These are phyloP conservation scores for Trichoderma lentiforme DNA, from an alignment of 2,329 filamentous ascomycete genomes.

Conservation along the genomic window DNA sequence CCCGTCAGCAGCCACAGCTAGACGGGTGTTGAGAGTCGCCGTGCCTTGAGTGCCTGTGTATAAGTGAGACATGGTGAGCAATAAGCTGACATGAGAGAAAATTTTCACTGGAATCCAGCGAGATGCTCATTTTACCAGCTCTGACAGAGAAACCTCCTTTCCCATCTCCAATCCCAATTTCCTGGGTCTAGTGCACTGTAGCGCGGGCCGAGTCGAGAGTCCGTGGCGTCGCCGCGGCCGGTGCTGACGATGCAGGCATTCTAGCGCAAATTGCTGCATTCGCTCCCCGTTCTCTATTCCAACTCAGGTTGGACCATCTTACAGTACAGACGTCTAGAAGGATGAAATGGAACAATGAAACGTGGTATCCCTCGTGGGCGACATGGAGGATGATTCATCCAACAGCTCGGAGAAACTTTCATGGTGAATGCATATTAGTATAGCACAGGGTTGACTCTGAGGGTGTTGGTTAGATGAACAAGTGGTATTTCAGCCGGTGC, in stretches of 20 bases:
- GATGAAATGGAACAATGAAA: constrained; percentile 3
- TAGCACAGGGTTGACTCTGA: neutral
- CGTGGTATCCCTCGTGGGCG: constrained; percentile 4
- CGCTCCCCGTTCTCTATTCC: neutral
- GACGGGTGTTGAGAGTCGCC: neutral
- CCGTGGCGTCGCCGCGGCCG: neutral
- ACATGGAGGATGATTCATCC: neutral
- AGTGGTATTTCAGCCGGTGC: neutral
- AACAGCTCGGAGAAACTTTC: neutral
- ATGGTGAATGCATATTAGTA: neutral
- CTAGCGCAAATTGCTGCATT: constrained; percentile 1
- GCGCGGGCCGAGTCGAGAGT: constrained; percentile 9
- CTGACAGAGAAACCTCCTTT: neutral
- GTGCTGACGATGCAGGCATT: constrained; percentile 14
- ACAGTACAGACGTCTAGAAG: neutral
- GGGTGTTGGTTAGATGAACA: neutral
- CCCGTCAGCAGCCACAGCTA: neutral
- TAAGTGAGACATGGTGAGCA: neutral
- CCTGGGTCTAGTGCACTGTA: neutral
- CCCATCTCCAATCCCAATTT: neutral
- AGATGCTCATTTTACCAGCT: neutral
- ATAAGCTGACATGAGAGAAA: neutral
- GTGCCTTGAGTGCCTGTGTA: neutral
- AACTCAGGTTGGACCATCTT: neutral
- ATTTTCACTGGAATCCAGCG: neutral